A percentile compares a stretch with the other conserved stretches of the same genome.
Evolutionary conservation across 1,284 basidiomycete species (phyloP).

Genomic region (Cryptococcus maquisensis): DNA sequence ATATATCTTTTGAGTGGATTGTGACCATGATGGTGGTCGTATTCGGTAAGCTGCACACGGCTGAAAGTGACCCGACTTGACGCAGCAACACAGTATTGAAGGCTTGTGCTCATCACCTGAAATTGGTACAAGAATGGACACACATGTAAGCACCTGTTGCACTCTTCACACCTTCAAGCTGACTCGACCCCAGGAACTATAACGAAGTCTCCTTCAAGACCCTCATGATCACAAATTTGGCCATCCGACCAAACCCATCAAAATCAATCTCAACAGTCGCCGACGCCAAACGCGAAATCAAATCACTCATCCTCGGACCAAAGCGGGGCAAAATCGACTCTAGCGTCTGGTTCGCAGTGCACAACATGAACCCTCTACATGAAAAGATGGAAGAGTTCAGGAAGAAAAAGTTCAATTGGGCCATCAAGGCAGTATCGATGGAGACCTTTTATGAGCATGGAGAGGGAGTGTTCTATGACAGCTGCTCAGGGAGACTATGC

Average conservation of each 20-base stretch:
- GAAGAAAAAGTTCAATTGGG: slow-evolving; percentile 9
- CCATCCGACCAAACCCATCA: slow-evolving; percentile 4
- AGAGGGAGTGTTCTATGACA: slow-evolving; percentile 11
- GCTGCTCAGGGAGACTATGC: slow-evolving; percentile 8
- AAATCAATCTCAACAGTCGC: slow-evolving; percentile 4
- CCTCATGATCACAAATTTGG: slow-evolving; percentile 28
- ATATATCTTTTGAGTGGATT: slow-evolving; percentile 30
- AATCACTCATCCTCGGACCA: slow-evolving; percentile 2
- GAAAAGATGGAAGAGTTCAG: slow-evolving; percentile 17
- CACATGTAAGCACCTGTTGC: slow-evolving; percentile 18
- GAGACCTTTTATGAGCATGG: slow-evolving; percentile 8
- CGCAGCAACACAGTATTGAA: slow-evolving; percentile 12
- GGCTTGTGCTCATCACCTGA: slow-evolving; percentile 17
- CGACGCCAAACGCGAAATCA: slow-evolving; percentile 11
- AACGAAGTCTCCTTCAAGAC: slow-evolving; percentile 35
- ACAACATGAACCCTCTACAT: slow-evolving; percentile 13
- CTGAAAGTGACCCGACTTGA: background rate
- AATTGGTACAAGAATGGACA: slow-evolving; percentile 23
- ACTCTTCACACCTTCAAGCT: background rate
- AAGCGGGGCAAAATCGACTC: slow-evolving; percentile 5
- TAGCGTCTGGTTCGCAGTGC: slow-evolving; percentile 12
- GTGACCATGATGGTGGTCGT: slow-evolving; percentile 25
- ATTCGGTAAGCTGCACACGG: slow-evolving; percentile 24
- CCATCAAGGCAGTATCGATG: slow-evolving; percentile 13
- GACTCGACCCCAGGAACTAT: slow-evolving; percentile 19